phyloP scores from a whole-genome alignment of 169 alveolate species.

The Eimeria acervulina region DNA sequence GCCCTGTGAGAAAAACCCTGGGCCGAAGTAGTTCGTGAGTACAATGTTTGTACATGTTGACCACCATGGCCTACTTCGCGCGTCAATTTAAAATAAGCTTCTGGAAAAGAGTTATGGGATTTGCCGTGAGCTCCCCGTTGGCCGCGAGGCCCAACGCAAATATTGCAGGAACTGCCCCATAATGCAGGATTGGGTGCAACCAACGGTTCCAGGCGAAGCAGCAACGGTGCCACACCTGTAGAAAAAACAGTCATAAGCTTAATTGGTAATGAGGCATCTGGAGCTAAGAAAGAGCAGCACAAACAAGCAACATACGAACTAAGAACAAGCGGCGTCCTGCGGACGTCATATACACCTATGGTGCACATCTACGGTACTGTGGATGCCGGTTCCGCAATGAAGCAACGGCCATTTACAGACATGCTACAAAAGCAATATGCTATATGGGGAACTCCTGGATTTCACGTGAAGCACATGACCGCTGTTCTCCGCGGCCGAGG shows the following conservation, averaged over 20 bases:
- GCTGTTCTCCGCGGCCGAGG: background rate
- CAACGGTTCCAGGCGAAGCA: constrained; percentile 78
- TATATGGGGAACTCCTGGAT: background rate
- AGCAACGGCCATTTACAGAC: background rate
- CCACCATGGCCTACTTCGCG: background rate
- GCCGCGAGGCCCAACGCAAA: constrained; percentile 83
- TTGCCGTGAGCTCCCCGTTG: constrained; percentile 80
- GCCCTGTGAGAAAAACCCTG: background rate
- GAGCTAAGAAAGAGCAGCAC: background rate
- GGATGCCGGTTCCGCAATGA: background rate
- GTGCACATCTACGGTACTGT: background rate
- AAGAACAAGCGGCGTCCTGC: background rate
- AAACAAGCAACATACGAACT: background rate
- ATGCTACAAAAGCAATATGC: background rate
- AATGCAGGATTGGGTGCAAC: constrained; percentile 83
- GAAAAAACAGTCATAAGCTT: background rate
- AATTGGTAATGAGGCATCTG: background rate
- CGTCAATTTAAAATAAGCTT: constrained; percentile 72
- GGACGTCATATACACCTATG: background rate
- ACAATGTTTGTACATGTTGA: background rate
- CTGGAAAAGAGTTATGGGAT: constrained; percentile 81
- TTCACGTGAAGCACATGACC: background rate
- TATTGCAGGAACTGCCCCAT: constrained; percentile 79
- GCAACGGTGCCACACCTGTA: constrained; percentile 67
- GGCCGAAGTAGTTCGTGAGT: background rate